These are phyloP conservation scores for Globisporangium viniferum DNA, from an alignment of 352 stramenopile species.

Conservation along the genomic window DNA sequence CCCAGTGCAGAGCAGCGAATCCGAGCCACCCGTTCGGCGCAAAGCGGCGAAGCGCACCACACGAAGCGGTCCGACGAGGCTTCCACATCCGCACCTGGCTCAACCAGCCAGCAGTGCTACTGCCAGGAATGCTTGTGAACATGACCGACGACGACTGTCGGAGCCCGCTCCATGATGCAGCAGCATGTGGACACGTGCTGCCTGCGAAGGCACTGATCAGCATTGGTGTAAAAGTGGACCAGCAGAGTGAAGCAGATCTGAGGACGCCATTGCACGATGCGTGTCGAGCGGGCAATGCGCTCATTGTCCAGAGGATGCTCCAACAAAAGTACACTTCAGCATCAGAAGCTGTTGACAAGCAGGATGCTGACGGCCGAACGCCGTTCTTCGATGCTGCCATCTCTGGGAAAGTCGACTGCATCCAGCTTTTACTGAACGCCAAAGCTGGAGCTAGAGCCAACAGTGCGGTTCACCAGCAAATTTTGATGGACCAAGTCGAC, in stretches of 20 bases:
- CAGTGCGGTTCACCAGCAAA: neutral
- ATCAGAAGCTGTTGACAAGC: neutral
- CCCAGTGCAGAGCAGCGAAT: conserved; percentile 8
- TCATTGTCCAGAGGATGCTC: conserved; percentile 5
- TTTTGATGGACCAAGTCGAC: conserved; percentile 8
- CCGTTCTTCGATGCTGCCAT: conserved; percentile 23
- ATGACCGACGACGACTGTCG: conserved; percentile 17
- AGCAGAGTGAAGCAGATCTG: neutral
- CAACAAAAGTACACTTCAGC: neutral
- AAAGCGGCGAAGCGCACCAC: conserved; percentile 18
- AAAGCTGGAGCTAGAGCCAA: neutral
- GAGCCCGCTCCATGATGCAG: conserved; percentile 11
- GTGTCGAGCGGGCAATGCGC: neutral
- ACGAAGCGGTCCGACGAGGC: conserved; percentile 25
- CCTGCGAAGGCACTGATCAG: conserved; percentile 16
- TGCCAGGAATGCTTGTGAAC: conserved; percentile 15
- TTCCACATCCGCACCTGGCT: conserved; percentile 26
- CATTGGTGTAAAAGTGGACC: neutral
- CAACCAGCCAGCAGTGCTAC: conserved; percentile 13
- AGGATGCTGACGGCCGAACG: conserved; percentile 4
- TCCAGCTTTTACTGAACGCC: conserved; percentile 15
- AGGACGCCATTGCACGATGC: conserved; percentile 11
- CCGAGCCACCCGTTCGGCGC: conserved; percentile 13
- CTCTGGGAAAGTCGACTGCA: conserved; percentile 16
- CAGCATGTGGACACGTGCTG: neutral